Evolutionary conservation across 1,284 basidiomycete genomes (phyloP).

Genomic region (Stereum hirsutum): DNA sequence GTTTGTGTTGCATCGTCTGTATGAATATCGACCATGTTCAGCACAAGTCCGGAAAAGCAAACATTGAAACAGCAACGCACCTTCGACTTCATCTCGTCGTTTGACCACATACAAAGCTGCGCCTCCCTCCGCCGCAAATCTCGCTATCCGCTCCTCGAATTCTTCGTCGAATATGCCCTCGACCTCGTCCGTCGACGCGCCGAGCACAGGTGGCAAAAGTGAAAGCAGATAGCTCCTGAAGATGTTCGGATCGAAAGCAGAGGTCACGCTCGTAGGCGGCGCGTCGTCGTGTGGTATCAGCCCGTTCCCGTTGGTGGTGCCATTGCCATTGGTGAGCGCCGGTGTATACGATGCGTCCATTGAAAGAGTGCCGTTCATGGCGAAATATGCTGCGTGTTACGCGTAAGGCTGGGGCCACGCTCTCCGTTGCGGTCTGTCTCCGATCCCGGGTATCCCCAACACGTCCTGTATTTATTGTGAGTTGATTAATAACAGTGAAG

Average conservation of each 20-base stretch:
- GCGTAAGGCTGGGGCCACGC: no score
- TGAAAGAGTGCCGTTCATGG: no score
- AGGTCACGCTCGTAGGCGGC: no score
- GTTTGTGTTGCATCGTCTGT: slow-evolving; percentile 52
- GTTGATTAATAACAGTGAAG: no score
- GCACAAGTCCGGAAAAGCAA: no score
- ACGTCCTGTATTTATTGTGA: no score
- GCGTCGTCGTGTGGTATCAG: slow-evolving; percentile 12
- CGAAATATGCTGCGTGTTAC: no score
- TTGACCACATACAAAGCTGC: slow-evolving; percentile 75
- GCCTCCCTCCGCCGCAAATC: slow-evolving; percentile 67
- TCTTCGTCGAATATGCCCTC: slow-evolving; percentile 63
- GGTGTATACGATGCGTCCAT: slow-evolving; percentile 14
- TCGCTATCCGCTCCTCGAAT: slow-evolving; percentile 63
- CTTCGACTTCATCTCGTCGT: slow-evolving; percentile 60
- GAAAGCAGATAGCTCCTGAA: slow-evolving; percentile 61
- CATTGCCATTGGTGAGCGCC: slow-evolving; percentile 11
- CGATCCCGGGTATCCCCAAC: no score
- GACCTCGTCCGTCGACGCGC: slow-evolving; percentile 52
- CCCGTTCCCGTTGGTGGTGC: slow-evolving; percentile 10
- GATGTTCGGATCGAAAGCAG: slow-evolving; percentile 48
- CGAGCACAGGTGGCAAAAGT: slow-evolving; percentile 70
- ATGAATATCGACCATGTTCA: slow-evolving; percentile 5
- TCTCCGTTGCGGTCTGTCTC: no score
- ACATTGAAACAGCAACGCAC: slow-evolving; percentile 31